Conservation (phyloP, 768 basidiomycete genomes). For the Tephrocybe sp. region DNA sequence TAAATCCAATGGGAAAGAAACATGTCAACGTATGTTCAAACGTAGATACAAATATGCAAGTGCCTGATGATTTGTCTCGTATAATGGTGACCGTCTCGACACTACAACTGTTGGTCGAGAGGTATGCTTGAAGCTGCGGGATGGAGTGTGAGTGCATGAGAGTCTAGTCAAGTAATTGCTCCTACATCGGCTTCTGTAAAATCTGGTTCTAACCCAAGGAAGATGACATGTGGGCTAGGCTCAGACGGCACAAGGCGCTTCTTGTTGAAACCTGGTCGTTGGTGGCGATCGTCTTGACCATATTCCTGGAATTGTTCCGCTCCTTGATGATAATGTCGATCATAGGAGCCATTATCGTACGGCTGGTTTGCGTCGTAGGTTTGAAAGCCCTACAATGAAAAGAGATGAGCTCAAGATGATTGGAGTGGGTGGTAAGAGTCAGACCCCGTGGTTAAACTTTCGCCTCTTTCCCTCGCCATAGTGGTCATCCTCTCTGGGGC, state of each 20-base stretch:
- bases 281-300: slow-evolving; percentile 47
- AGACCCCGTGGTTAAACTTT: slow-evolving; percentile 70
- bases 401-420: background rate
- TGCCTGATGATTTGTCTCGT: slow-evolving; percentile 94
- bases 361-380: slow-evolving; percentile 47
- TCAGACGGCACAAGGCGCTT: slow-evolving; percentile 82
- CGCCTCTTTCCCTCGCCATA: slow-evolving; percentile 71
- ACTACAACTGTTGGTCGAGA: slow-evolving; percentile 67
- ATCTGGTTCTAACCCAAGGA: slow-evolving; percentile 89
- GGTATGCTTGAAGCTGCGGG: slow-evolving; percentile 75
- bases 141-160: slow-evolving; percentile 33
- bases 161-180: slow-evolving; percentile 32
- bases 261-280: slow-evolving; percentile 51
- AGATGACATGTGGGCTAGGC: slow-evolving; percentile 91
- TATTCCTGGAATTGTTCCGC: slow-evolving; percentile 42
- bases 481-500: slow-evolving; percentile 68
- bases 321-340: slow-evolving; percentile 27
- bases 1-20: slow-evolving; percentile 62
- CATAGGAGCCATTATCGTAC: slow-evolving; percentile 44
- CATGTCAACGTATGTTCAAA: slow-evolving; percentile 68
- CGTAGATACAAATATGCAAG: slow-evolving; percentile 79
- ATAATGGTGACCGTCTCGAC: slow-evolving; percentile 93
- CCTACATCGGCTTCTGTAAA: slow-evolving; percentile 92
- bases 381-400: slow-evolving; percentile 30
- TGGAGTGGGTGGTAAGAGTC: background rate